Conservation (phyloP, 169 alveolate species). For the Cryptosporidium canis region DNA sequence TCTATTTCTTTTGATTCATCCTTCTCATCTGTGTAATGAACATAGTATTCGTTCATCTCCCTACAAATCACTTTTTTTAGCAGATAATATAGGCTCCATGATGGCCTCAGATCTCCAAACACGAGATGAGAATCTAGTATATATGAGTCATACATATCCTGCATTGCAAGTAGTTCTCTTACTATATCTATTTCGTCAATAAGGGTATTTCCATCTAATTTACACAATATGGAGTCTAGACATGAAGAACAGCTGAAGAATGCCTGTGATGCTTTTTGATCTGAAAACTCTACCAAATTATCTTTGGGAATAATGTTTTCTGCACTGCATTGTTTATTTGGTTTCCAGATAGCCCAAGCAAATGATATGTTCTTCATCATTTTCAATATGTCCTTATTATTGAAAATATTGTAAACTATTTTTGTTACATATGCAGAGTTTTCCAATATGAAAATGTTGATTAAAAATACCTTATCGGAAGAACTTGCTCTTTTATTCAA, state of each 20-base stretch:
- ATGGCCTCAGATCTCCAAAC: slow-evolving; percentile 54
- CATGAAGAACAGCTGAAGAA: slow-evolving; percentile 10
- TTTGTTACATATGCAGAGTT: background rate
- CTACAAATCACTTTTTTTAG: background rate
- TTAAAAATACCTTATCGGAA: background rate
- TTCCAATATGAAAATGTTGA: slow-evolving; percentile 14
- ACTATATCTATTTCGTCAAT: background rate
- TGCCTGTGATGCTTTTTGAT: slow-evolving; percentile 14
- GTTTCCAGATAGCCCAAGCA: slow-evolving; percentile 57
- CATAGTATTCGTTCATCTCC: slow-evolving; percentile 37
- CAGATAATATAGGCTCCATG: slow-evolving; percentile 63
- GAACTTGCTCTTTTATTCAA: background rate
- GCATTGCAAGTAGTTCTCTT: slow-evolving; percentile 13
- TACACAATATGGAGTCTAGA: background rate
- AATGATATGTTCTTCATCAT: slow-evolving; percentile 2
- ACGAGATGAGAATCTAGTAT: slow-evolving; percentile 8
- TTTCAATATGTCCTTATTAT: background rate
- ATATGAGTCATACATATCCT: slow-evolving; percentile 3
- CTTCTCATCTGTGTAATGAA: background rate
- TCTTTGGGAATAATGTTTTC: slow-evolving; percentile 48
- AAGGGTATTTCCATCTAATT: background rate
- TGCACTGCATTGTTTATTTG: slow-evolving; percentile 5
- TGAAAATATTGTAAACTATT: background rate
- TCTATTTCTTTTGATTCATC: background rate
- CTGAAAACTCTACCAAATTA: slow-evolving; percentile 19